Conservation (phyloP, 2,329 filamentous ascomycete genomes). For the Microthyrium microscopicum region DNA sequence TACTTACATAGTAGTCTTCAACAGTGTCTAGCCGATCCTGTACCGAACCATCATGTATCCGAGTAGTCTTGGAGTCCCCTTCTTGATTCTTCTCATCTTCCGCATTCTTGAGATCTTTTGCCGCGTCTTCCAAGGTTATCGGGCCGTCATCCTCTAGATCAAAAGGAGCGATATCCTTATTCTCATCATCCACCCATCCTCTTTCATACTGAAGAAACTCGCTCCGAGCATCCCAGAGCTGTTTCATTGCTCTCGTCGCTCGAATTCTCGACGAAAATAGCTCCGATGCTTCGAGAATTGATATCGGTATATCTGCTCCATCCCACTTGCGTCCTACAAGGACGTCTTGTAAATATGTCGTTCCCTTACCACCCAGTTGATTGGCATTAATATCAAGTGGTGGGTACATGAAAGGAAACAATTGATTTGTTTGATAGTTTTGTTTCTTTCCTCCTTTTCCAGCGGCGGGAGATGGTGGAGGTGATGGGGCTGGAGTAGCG, state of each 20-base stretch:
- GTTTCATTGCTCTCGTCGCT: slow-evolving; percentile 78
- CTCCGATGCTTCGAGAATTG: slow-evolving; percentile 86
- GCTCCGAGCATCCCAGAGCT: slow-evolving; percentile 89
- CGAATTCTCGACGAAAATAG: slow-evolving; percentile 80
- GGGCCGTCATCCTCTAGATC: slow-evolving; percentile 11
- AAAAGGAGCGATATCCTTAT: slow-evolving; percentile 26
- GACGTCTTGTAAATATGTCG: slow-evolving; percentile 60
- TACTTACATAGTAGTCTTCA: slow-evolving; percentile 70
- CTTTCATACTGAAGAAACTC: slow-evolving; percentile 82
- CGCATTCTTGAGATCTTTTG: slow-evolving; percentile 1
- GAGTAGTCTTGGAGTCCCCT: slow-evolving; percentile 22
- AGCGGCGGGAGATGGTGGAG: slow-evolving; percentile 76
- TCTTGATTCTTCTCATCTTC: slow-evolving; percentile 9
- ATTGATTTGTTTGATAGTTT: slow-evolving; percentile 98
- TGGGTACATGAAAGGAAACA: slow-evolving; percentile 95
- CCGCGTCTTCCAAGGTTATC: slow-evolving; percentile 2
- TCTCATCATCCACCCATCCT: slow-evolving; percentile 56
- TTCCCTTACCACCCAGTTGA: slow-evolving; percentile 75
- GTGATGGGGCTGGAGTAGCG: slow-evolving; percentile 91
- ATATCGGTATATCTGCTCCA: slow-evolving; percentile 84
- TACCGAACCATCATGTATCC: slow-evolving; percentile 35
- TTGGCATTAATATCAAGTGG: slow-evolving; percentile 81
- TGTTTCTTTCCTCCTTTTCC: slow-evolving; percentile 96
- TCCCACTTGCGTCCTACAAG: slow-evolving; percentile 78
- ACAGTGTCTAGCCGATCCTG: slow-evolving; percentile 54